Conservation (phyloP, 192 early-diverging fungal species). For the Coemansia sp. region DNA sequence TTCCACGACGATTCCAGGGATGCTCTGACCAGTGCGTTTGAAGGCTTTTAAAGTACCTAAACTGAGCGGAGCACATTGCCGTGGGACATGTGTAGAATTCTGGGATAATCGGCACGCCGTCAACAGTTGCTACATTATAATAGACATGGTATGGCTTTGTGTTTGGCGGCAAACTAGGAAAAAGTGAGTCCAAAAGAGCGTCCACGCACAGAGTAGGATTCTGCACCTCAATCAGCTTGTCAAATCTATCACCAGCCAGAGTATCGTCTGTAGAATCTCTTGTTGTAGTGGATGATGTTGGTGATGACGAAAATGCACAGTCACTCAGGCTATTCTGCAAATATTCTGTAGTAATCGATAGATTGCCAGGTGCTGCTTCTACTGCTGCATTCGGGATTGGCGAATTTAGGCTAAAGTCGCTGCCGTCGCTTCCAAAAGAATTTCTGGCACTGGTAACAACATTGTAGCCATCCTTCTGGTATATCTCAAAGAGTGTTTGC, state of each 20-base stretch:
- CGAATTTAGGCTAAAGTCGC: background rate
- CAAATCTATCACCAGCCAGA: background rate
- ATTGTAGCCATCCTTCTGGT: background rate
- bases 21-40: constrained; percentile 29
- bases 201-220: constrained; percentile 6
- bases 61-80: constrained; percentile 19
- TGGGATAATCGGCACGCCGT: constrained; percentile 24
- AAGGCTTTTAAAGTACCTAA: constrained; percentile 16
- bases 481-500: constrained; percentile 20
- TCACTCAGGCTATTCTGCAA: background rate
- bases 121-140: constrained; percentile 29
- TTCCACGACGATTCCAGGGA: constrained; percentile 37
- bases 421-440: too few species aligned
- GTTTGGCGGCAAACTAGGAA: constrained; percentile 14
- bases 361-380: background rate
- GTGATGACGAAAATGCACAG: background rate
- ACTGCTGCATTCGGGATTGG: background rate
- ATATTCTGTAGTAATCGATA: background rate
- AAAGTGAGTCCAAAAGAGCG: constrained; percentile 21
- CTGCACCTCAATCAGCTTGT: background rate
- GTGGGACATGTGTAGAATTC: constrained; percentile 26
- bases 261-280: background rate
- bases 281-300: background rate
- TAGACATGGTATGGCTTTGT: constrained; percentile 21
- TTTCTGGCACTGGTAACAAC: too few species aligned